Evolutionary conservation across 148 eudicot genomes (phyloP), one percentile per base, ranked within the genome.

Genomic region (Gaultheria prostrata): DNA sequence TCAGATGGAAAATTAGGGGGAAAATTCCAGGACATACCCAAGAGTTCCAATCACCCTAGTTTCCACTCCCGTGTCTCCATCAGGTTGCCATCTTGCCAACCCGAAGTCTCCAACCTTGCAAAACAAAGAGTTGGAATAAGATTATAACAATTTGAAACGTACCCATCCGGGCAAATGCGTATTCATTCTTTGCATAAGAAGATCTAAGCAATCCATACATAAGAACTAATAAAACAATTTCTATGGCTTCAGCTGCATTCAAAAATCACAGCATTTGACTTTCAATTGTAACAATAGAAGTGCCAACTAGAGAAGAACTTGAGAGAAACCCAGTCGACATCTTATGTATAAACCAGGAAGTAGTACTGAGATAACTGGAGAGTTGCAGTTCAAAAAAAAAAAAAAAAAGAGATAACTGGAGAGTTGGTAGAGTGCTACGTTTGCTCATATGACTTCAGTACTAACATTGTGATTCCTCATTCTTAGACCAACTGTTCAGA

Each of bases 61-160:
- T 57, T 87, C 85, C 26, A 84, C 89, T 70, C 89, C 89, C 8
- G 59, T 82, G 71, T 87, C 87, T 51, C 89, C 89, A 82, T 87
- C 89, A 79, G 89, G 89, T 81, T 87, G 89, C 89, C 89, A 87
- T 78, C 89, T 87, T 1, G 89, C 89, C 84, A 87, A 72, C 79
- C 89, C 89, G 54, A 87, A 87, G 56, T 87, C 89, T 78, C 89
- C 89, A 35, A 87, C 89, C 89, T 87, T 32, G 59, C 79, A 76
- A 57, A 28, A 80, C 43, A 3, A 56, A 51, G 21, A 50, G 30
- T 28, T 11, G 30, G 35, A 69, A 26, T 63, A 18, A 59, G 61
- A 48, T 30, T 9, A 9, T 13, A 71, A 6, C 17, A 79, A 15
- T 10, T 78, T 13, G 4, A n/a, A 56, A 79, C 6, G 6, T 21